A percentile compares a stretch with the other conserved stretches of the same genome.
Evolutionary conservation across 495 filamentous ascomycete species (phyloP).

Genomic region (Tuber borchii): DNA sequence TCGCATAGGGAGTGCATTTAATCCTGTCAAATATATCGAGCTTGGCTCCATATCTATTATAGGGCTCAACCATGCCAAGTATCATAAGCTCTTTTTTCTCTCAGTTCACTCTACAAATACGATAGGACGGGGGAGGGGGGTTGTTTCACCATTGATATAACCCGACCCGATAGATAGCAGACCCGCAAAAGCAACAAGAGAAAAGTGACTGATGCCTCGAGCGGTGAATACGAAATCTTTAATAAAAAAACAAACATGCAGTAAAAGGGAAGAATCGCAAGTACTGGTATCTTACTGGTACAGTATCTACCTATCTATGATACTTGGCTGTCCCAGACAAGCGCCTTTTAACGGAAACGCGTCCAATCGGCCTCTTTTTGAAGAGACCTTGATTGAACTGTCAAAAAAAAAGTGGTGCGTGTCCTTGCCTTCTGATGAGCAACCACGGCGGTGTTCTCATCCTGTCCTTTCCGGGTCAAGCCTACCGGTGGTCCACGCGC

Average conservation of each 20-base stretch:
- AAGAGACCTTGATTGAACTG: background rate
- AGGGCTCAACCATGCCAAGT: background rate
- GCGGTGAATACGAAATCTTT: background rate
- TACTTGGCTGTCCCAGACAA: background rate
- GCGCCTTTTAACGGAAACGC: background rate
- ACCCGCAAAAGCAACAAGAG: background rate
- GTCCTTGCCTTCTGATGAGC: slow-evolving; percentile 13
- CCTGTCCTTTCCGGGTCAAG: background rate
- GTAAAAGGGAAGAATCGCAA: background rate
- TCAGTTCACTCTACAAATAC: background rate
- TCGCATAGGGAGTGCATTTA: background rate
- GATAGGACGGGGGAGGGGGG: background rate
- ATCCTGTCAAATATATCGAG: background rate
- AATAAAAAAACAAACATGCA: background rate
- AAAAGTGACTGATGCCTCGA: background rate
- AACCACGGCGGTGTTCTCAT: background rate
- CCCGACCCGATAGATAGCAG: background rate
- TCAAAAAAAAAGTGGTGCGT: slow-evolving; percentile 4
- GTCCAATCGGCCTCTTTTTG: background rate
- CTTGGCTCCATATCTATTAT: background rate
- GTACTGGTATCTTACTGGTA: background rate
- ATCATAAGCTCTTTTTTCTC: background rate
- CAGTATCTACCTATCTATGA: background rate
- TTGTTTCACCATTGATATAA: background rate
- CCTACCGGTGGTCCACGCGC: background rate